A percentile compares a stretch with the other conserved stretches of the same genome.
Conservation (phyloP, 2,329 filamentous ascomycete species). For the Colletotrichum camelliae region DNA sequence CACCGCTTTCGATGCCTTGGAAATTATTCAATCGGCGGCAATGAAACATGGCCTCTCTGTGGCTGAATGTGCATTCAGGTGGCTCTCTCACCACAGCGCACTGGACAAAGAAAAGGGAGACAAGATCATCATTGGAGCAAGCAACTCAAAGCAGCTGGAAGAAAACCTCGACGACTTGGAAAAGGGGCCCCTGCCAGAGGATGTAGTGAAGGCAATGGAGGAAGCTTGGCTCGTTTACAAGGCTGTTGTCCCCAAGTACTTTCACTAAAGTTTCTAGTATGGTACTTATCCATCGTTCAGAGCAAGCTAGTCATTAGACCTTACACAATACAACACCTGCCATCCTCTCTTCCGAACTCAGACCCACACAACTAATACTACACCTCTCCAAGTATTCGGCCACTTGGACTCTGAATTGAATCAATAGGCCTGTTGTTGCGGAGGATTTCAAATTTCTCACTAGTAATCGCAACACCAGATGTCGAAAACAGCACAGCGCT, state of each 20-base stretch:
- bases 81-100: background rate
- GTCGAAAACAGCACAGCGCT: no score
- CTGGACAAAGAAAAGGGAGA: background rate
- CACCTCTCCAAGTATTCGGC: no score
- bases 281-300: accelerated
- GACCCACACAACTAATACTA: no score
- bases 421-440: no score
- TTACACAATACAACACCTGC: no score
- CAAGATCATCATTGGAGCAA: background rate
- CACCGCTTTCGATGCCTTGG: background rate
- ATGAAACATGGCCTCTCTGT: background rate
- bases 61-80: background rate
- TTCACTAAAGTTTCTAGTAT: background rate
- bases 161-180: background rate
- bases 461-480: no score
- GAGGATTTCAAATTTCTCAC: no score
- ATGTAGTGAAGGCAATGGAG: background rate
- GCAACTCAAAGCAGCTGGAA: background rate
- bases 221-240: background rate
- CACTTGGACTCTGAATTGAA: no score
- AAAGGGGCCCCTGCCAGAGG: background rate
- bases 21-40: background rate
- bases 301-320: accelerated
- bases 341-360: no score
- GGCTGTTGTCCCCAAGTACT: background rate